These are phyloP conservation scores for Penicillium maclennaniae DNA, from an alignment of 495 filamentous ascomycete genomes.

Conservation along the genomic window DNA sequence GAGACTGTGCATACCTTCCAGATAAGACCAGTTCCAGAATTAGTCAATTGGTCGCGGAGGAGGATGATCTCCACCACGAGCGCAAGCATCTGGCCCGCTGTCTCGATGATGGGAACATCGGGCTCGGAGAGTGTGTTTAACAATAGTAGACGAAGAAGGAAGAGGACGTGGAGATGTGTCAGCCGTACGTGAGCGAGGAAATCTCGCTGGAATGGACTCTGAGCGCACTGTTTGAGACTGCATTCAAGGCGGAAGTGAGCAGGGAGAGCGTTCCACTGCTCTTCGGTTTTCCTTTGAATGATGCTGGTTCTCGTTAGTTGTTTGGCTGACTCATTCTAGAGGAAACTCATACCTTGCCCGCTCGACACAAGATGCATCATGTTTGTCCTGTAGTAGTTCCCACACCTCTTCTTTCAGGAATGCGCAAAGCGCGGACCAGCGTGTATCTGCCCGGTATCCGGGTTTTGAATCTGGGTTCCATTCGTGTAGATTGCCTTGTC, in stretches of 20 bases:
- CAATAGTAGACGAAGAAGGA: conserved; percentile 31
- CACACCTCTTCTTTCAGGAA: conserved; percentile 39
- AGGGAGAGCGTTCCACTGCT: conserved; percentile 26
- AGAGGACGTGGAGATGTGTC: conserved; percentile 40
- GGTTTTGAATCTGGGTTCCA: conserved; percentile 22
- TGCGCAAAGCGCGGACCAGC: conserved; percentile 40
- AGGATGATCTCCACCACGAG: conserved; percentile 37
- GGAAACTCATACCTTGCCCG: conserved; percentile 17
- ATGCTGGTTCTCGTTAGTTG: background rate
- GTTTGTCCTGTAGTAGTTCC: conserved; percentile 34
- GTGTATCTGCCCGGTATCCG: conserved; percentile 33
- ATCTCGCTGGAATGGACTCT: conserved; percentile 29
- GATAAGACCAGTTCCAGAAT: conserved; percentile 40
- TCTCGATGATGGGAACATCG: conserved; percentile 26
- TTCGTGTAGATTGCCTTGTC: background rate
- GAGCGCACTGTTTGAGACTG: conserved; percentile 24
- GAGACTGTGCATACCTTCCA: conserved; percentile 32
- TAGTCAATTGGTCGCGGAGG: conserved; percentile 35
- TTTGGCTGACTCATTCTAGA: background rate
- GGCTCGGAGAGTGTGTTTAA: conserved; percentile 32
- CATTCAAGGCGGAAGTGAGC: conserved; percentile 24
- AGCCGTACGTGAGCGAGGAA: conserved; percentile 36
- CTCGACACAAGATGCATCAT: conserved; percentile 17
- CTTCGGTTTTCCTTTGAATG: conserved; percentile 23
- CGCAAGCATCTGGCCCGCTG: conserved; percentile 33